phyloP scores from a whole-genome alignment of 331 rosid genomes.

The Pyracantha coccinea region DNA sequence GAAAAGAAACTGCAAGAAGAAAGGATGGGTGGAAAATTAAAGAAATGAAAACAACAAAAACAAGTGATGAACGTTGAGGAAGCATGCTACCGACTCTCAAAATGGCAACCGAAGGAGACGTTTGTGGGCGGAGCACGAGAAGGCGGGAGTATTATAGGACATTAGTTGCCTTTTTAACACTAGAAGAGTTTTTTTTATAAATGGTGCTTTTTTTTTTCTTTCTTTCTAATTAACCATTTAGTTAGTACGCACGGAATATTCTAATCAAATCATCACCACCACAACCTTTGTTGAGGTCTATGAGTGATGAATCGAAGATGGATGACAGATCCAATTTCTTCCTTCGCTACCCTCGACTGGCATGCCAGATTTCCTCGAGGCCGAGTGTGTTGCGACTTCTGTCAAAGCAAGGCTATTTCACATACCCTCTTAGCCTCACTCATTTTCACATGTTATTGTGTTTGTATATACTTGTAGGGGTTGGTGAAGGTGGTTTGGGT shows the following conservation, averaged over 20 bases:
- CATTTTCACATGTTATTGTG: background rate
- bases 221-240: too few species aligned
- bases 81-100: background rate
- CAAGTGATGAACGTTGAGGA: background rate
- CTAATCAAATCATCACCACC: background rate
- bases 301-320: background rate
- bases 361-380: background rate
- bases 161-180: background rate
- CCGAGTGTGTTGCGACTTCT: background rate
- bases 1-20: background rate
- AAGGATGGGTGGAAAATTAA: background rate
- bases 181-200: background rate
- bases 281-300: background rate
- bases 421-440: background rate
- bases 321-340: background rate
- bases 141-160: background rate
- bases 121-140: background rate
- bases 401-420: background rate
- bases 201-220: too few species aligned
- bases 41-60: background rate
- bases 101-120: background rate
- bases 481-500: background rate
- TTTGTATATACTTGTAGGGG: background rate
- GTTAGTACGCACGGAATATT: too few species aligned
- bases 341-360: background rate